Evolutionary conservation across 2,329 filamentous ascomycete genomes (phyloP).

Genomic region (Cordyceps fumosorosea): DNA sequence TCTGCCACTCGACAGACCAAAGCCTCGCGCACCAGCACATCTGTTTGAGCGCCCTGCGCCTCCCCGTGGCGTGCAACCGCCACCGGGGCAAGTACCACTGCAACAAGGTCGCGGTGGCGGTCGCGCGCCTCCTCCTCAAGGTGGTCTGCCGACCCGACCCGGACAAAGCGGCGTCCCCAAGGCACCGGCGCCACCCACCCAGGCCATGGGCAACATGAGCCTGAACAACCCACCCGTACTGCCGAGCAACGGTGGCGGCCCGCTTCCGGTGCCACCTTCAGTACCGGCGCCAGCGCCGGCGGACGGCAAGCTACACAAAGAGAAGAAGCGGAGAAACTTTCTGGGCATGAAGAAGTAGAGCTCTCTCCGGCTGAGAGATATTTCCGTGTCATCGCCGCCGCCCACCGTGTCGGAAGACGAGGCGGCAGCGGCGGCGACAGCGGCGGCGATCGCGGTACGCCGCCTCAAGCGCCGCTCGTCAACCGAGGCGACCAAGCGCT

Average conservation of each 20-base stretch:
- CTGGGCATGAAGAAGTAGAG: slow-evolving; percentile 53
- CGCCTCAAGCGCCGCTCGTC: not conserved
- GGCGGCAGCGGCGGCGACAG: not conserved
- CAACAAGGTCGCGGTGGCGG: slow-evolving; percentile 17
- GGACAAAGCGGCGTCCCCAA: slow-evolving; percentile 18
- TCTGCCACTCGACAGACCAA: slow-evolving; percentile 73
- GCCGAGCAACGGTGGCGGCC: slow-evolving; percentile 19
- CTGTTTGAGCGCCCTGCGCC: slow-evolving; percentile 68
- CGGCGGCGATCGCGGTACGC: not conserved
- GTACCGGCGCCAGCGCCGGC: slow-evolving; percentile 19
- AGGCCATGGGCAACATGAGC: slow-evolving; percentile 50
- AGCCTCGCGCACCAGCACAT: slow-evolving; percentile 76
- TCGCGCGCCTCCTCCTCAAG: slow-evolving; percentile 18
- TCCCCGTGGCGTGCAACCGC: slow-evolving; percentile 31
- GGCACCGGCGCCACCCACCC: slow-evolving; percentile 39
- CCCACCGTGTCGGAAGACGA: not conserved
- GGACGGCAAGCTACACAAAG: slow-evolving; percentile 43
- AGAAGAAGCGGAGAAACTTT: slow-evolving; percentile 56
- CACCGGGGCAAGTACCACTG: slow-evolving; percentile 17
- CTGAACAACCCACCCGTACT: slow-evolving; percentile 25
- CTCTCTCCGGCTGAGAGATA: slow-evolving; percentile 18
- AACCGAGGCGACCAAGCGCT: not conserved
- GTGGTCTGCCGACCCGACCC: slow-evolving; percentile 31
- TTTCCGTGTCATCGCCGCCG: not conserved
- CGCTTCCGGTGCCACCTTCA: slow-evolving; percentile 18